Conservation (phyloP, 1,284 basidiomycete species). For the Marasmius sp. region DNA sequence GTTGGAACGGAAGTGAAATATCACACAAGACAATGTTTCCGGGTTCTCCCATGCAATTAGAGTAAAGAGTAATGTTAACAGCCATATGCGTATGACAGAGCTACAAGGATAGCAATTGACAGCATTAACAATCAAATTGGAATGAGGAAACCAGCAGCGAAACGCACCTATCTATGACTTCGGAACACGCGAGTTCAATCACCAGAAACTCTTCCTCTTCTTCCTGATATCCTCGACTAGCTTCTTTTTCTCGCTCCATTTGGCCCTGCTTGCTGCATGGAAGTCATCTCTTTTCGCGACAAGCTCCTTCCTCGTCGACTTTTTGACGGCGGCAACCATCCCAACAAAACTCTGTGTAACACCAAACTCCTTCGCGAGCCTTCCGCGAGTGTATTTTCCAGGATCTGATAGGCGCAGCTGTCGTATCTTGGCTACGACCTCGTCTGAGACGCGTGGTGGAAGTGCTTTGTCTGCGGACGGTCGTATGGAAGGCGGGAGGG, state of each 20-base stretch:
- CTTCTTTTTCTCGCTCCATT: slow-evolving; percentile 61
- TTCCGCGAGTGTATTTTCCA: slow-evolving; percentile 44
- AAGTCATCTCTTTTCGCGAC: slow-evolving; percentile 35
- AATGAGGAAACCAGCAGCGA: not conserved
- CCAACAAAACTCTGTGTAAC: slow-evolving; percentile 57
- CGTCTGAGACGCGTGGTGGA: slow-evolving; percentile 45
- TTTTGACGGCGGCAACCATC: slow-evolving; percentile 55
- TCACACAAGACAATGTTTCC: not conserved
- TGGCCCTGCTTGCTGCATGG: slow-evolving; percentile 40
- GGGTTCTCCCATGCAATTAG: not conserved
- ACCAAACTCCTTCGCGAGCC: slow-evolving; percentile 58
- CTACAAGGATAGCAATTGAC: not conserved
- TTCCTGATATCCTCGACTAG: slow-evolving; percentile 52
- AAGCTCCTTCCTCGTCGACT: slow-evolving; percentile 39
- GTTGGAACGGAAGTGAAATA: not conserved
- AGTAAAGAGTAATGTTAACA: not conserved
- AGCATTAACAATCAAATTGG: not conserved
- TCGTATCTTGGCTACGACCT: slow-evolving; percentile 55
- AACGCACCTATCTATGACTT: not conserved
- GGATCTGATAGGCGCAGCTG: slow-evolving; percentile 55
- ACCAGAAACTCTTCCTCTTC: slow-evolving; percentile 63
- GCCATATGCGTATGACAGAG: not conserved
- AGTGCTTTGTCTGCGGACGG: slow-evolving; percentile 34
- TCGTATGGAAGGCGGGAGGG: slow-evolving; percentile 47
- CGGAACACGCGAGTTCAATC: slow-evolving; percentile 15